Evolutionary conservation across 495 filamentous ascomycete species (phyloP), one percentile per base, ranked within the genome.

Genomic region (Amorphotheca resinae): DNA sequence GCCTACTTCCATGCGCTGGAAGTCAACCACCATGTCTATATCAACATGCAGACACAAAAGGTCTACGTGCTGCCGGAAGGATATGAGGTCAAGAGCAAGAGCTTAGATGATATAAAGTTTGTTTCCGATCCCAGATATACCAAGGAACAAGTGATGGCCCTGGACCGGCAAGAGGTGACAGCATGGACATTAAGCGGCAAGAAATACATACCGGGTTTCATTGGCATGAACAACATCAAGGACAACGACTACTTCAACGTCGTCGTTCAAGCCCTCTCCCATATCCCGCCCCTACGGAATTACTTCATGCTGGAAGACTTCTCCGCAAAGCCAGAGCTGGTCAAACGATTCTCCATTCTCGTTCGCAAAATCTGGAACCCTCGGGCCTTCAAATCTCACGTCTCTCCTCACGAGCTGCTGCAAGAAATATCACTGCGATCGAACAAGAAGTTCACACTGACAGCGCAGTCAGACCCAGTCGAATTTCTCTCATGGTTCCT

Each of bases 191-290:
- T 96, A 15, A 65, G 65, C 14, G 84, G 83, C 26, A 81, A 80
- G 55, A 78, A 80, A 59, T 99, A 96, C 60, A 78, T 79, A 49
- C 91, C 86, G 49, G 85, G 91, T 3, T 99, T 94, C 58, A 87
- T 99, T 48, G 91, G 91, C 46, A 87, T 99, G 80, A 96, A 99
- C 67, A 95, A 99, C 60, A 96, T 99, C 68, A 99, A 99, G 60
- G 86, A 85, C 37, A 99, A 99, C 63, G 91, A 99, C 63, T 99
- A 96, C 62, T 71, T 96, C 51, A 99, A 99, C 56, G 89, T 95
- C 5, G 76, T 95, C 5, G 78, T 91, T n/a, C 93, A 99, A 55
- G 78, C 91, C 9, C 70, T 99, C 11, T 79, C 88, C 1, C 91
- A 99, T 63, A 84, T 95, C 17, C 62, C 77, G 4, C 91, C 93